Conservation (phyloP, 495 filamentous ascomycete species). For the Poronia punctata region DNA sequence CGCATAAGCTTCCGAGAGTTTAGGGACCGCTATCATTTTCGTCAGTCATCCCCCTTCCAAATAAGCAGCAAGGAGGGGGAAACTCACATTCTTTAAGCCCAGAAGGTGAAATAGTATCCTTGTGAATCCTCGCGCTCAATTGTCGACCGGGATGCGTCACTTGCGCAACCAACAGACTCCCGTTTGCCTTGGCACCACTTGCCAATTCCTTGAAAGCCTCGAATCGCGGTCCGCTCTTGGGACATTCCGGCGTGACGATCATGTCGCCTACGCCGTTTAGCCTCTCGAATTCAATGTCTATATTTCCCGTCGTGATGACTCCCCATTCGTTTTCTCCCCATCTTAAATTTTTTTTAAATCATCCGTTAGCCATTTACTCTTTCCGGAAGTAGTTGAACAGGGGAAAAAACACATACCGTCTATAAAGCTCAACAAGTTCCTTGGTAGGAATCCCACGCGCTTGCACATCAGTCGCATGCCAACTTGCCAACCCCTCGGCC, state of each 20-base stretch:
- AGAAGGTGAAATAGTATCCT: slow-evolving; percentile 48
- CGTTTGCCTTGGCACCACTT: slow-evolving; percentile 41
- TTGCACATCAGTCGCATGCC: slow-evolving; percentile 40
- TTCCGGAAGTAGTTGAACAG: no score
- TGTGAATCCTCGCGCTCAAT: slow-evolving; percentile 36
- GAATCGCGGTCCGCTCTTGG: slow-evolving; percentile 45
- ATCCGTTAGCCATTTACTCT: no score
- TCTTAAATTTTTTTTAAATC: slow-evolving; percentile 20
- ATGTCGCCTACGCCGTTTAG: slow-evolving; percentile 50
- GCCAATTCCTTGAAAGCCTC: slow-evolving; percentile 51
- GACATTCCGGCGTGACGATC: slow-evolving; percentile 43
- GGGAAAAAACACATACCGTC: slow-evolving; percentile 9
- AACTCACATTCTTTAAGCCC: no score
- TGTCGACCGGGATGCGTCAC: slow-evolving; percentile 57
- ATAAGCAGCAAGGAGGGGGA: no score
- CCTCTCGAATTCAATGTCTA: slow-evolving; percentile 53
- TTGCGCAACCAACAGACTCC: slow-evolving; percentile 48
- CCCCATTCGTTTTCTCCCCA: slow-evolving; percentile 55
- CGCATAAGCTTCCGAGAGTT: not conserved
- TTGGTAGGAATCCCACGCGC: slow-evolving; percentile 52
- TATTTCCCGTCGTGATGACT: slow-evolving; percentile 51
- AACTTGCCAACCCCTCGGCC: slow-evolving; percentile 54
- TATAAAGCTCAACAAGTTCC: slow-evolving; percentile 51
- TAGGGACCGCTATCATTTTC: no score
- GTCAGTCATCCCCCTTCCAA: no score